A percentile compares a stretch with the other conserved stretches of the same genome.
These are phyloP conservation scores for Pichia sp. DNA, from an alignment of 1,139 yeast species.

Conservation along the genomic window DNA sequence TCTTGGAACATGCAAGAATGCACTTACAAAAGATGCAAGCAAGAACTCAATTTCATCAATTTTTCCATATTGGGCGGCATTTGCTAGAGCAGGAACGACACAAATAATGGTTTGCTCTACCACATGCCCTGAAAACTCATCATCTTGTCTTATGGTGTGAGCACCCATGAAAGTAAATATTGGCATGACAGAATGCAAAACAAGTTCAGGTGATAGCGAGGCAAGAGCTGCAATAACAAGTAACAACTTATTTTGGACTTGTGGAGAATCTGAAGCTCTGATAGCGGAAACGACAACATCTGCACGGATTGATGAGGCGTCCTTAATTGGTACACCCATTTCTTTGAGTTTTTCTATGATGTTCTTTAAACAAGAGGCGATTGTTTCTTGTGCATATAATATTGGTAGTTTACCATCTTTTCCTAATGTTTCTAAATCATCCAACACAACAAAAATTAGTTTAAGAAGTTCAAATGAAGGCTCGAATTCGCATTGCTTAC, in stretches of 20 bases:
- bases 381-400: constrained; percentile 81
- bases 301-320: constrained; percentile 73
- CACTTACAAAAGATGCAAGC: constrained; percentile 83
- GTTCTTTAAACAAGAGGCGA: constrained; percentile 81
- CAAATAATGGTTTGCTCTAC: constrained; percentile 88
- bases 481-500: constrained; percentile 35
- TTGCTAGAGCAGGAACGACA: constrained; percentile 86
- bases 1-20: constrained; percentile 92
- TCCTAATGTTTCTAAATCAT: constrained; percentile 84
- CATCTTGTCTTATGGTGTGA: constrained; percentile 93
- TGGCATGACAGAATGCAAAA: constrained; percentile 96
- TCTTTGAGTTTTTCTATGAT: constrained; percentile 54
- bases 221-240: constrained; percentile 87
- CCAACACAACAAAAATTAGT: constrained; percentile 64
- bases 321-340: constrained; percentile 37
- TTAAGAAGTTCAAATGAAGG: constrained; percentile 50
- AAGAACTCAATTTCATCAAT: constrained; percentile 75
- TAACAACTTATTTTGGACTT: constrained; percentile 83
- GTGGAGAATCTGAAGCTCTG: constrained; percentile 85
- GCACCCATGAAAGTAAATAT: constrained; percentile 99
- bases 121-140: constrained; percentile 87
- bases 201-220: constrained; percentile 81
- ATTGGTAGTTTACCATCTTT: constrained; percentile 90
- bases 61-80: constrained; percentile 46
- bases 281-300: constrained; percentile 89